Conservation (phyloP, 441 rosid genomes). For the Arabidopsis lyrata region DNA sequence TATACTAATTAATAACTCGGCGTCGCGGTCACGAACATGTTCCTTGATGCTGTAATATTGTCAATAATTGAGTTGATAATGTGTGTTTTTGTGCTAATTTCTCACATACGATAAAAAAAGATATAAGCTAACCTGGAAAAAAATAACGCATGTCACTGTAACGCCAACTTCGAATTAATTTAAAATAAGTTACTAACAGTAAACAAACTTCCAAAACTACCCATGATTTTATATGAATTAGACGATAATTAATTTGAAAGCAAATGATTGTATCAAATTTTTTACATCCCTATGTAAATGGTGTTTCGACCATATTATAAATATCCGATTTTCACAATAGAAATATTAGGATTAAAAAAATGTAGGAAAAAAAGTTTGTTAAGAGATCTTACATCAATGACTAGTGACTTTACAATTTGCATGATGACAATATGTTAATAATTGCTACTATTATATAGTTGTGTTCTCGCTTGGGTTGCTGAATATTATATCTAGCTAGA, state of each 20-base stretch:
- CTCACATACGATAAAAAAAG: not conserved
- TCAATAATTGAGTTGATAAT: constrained; percentile 38
- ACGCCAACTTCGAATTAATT: constrained; percentile 18
- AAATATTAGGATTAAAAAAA: constrained; percentile 6
- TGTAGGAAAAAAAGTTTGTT: constrained; percentile 20
- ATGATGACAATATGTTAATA: constrained; percentile 17
- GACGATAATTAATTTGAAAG: not conserved
- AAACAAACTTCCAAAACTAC: not conserved
- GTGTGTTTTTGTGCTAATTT: not conserved
- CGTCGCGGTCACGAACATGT: constrained; percentile 37
- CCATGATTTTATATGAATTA: not conserved
- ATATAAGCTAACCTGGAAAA: not conserved
- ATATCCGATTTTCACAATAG: not conserved
- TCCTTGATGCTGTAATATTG: constrained; percentile 38
- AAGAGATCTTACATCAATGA: constrained; percentile 20
- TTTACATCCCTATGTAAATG: not conserved
- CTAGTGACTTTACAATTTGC: constrained; percentile 21
- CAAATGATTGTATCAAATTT: not conserved
- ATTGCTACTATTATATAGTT: constrained; percentile 19
- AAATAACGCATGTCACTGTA: constrained; percentile 15
- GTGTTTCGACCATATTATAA: not conserved
- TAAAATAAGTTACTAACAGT: not conserved
- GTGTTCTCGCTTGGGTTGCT: not conserved
- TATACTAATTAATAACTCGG: constrained; percentile 10
- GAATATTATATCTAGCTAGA: constrained; percentile 5